Evolutionary conservation across 805 yeast species (phyloP).

Genomic region (Yarrowia keelungensis): DNA sequence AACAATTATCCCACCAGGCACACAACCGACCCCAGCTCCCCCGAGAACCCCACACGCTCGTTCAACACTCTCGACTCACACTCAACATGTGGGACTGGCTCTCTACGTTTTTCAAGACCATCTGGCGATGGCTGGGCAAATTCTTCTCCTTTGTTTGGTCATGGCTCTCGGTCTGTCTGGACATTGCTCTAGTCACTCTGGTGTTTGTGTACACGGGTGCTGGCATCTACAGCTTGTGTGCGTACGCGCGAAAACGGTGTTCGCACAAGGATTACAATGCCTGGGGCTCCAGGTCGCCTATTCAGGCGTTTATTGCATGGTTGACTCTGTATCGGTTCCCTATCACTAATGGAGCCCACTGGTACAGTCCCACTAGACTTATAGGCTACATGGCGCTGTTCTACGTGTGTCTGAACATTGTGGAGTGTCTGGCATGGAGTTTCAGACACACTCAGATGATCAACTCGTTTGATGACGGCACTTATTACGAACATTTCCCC

Average conservation of each 20-base stretch:
- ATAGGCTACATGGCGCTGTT: slow-evolving; percentile 29
- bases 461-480: slow-evolving; percentile 36
- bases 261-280: slow-evolving; percentile 27
- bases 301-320: slow-evolving; percentile 35
- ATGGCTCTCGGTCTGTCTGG: slow-evolving; percentile 20
- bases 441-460: slow-evolving; percentile 35
- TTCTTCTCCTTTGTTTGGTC: slow-evolving; percentile 18
- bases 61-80: slow-evolving; percentile 22
- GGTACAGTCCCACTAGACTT: slow-evolving; percentile 22
- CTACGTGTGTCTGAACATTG: slow-evolving; percentile 20
- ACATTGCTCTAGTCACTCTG: slow-evolving; percentile 23
- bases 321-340: slow-evolving; percentile 23
- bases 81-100: slow-evolving; percentile 39
- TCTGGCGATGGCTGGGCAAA: slow-evolving; percentile 19
- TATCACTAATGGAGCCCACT: neutral
- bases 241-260: slow-evolving; percentile 7
- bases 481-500: slow-evolving; percentile 31
- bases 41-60: slow-evolving; percentile 2
- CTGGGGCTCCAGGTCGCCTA: slow-evolving; percentile 25
- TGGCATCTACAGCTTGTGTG: slow-evolving; percentile 26
- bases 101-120: slow-evolving; percentile 10
- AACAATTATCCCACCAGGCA: slow-evolving; percentile 9
- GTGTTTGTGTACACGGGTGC: slow-evolving; percentile 17
- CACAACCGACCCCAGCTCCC: neutral
- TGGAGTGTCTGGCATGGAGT: slow-evolving; percentile 27